Base-by-base conservation (phyloP, 2,329 filamentous ascomycete genomes). In the Tolypocladium cylindrosporum region DNA sequence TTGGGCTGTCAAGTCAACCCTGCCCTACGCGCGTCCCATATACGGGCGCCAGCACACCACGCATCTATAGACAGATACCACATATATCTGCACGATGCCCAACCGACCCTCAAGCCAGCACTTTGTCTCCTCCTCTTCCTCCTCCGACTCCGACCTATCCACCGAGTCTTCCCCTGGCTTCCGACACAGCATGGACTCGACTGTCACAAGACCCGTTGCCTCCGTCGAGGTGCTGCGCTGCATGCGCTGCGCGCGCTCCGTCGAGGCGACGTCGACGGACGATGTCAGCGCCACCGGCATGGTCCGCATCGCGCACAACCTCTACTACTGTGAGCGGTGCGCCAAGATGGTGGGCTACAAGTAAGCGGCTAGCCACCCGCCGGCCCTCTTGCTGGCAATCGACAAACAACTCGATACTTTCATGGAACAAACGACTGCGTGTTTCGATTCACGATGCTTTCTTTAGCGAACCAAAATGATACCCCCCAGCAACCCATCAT, bases 281-380 rank as follows among this genome's bases (percentile, higher is more conserved):
- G 82, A 86, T 69, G 74, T 79, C 55, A 75, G 72, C 62, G 74
- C 80, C 50, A 80, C 75, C 59, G 84, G 83, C 61, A 87, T 87
- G 84, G 79, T 87, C 16, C 78, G 80, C 65, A 83, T 87, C 61
- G 82, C 83, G 2, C 80, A 82, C 69, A 85, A 85, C 69, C 79
- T 86, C 60, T 86, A 86, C 74, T 87, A 87, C 71, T 87, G 84
- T 72, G 76, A 80, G 59, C 77, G 82, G 41, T 87, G 84, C 68
- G 84, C 84, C 60, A 81, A 79, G 67, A 81, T 84, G 68, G 81
- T 84, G 39, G 84, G 84, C 64, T 87, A 85, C 71, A 82, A 79
- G 68, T 86, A 79, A 80, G 65, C 55, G 59, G 10, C 55, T 13
- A 13, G 6, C 21, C 54, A 55, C 10, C 21, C 24, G 39, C 54